phyloP scores from a whole-genome alignment of 139 green algal species.

The Zygnema circumcarinatum region DNA sequence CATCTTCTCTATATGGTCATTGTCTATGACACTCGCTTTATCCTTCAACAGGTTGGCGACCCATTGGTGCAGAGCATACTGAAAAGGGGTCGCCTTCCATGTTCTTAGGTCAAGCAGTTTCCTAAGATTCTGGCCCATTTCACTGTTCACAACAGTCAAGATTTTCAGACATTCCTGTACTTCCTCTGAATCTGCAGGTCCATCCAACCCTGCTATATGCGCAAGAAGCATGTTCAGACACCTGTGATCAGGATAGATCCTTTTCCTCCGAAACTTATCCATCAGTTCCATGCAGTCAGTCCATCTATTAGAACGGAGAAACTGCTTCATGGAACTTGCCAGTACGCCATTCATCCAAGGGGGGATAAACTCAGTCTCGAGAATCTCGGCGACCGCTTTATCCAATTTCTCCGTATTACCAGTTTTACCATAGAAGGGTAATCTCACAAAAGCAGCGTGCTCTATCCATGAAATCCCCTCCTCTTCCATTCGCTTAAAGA shows the following conservation, averaged over 20 bases:
- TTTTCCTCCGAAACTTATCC: neutral
- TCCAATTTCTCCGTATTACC: neutral
- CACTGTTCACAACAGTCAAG: neutral
- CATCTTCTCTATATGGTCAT: neutral
- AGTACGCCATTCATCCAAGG: no score
- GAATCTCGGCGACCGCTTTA: neutral
- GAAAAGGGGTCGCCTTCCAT: no score
- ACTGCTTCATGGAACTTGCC: neutral
- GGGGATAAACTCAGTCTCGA: neutral
- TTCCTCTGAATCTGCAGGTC: neutral
- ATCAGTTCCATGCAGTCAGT: neutral
- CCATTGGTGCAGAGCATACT: no score
- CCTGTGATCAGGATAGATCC: neutral
- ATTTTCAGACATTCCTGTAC: neutral
- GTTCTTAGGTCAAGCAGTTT: neutral
- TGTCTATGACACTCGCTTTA: neutral
- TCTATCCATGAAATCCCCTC: neutral
- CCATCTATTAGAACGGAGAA: neutral
- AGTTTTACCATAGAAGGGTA: neutral
- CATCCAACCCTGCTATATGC: neutral
- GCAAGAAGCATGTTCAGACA: neutral
- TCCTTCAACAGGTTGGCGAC: neutral
- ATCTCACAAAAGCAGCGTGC: neutral
- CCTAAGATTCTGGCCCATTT: neutral
- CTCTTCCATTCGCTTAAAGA: neutral